phyloP scores from a whole-genome alignment of 192 early-diverging fungal species.

The Kappamyces sp. region DNA sequence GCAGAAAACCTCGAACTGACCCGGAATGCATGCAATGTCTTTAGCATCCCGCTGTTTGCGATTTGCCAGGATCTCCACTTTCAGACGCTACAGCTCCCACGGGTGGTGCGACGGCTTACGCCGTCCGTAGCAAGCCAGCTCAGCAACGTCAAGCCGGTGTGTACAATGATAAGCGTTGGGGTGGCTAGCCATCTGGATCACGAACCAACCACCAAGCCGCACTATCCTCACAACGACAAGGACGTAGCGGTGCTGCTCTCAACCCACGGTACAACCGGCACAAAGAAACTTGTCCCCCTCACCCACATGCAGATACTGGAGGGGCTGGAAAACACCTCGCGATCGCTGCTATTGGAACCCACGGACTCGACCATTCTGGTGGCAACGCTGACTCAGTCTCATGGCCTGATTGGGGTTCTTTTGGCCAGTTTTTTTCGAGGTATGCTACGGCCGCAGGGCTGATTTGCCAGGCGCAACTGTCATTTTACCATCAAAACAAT shows the following conservation, averaged over 20 bases:
- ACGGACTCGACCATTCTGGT: slow-evolving; percentile 65
- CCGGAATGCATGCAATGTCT: slow-evolving; percentile 44
- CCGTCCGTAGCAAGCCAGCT: slow-evolving; percentile 3
- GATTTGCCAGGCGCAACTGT: slow-evolving; percentile 47
- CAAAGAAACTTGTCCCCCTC: slow-evolving; percentile 74
- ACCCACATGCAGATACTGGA: slow-evolving; percentile 68
- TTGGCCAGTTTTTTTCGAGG: slow-evolving; percentile 58
- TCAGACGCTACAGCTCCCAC: slow-evolving; percentile 19
- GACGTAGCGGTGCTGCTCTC: slow-evolving; percentile 72
- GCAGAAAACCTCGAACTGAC: slow-evolving; percentile 44
- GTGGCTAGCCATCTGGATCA: slow-evolving; percentile 1
- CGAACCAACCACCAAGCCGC: slow-evolving; percentile 3
- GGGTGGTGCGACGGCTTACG: slow-evolving; percentile 21
- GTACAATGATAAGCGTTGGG: background rate
- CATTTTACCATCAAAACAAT: slow-evolving; percentile 67
- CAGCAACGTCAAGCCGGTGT: slow-evolving; percentile 2
- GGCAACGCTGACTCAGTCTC: slow-evolving; percentile 85
- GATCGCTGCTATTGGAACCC: slow-evolving; percentile 57
- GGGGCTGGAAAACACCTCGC: slow-evolving; percentile 66
- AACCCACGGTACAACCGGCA: slow-evolving; percentile 74
- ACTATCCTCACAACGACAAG: slow-evolving; percentile 30
- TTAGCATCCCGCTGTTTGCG: slow-evolving; percentile 51
- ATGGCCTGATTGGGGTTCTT: slow-evolving; percentile 71
- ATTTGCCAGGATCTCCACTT: slow-evolving; percentile 40
- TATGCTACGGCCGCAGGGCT: too few relatives aligned